Evolutionary conservation across 345 rosid species (phyloP).

Genomic region (Salix brachista): DNA sequence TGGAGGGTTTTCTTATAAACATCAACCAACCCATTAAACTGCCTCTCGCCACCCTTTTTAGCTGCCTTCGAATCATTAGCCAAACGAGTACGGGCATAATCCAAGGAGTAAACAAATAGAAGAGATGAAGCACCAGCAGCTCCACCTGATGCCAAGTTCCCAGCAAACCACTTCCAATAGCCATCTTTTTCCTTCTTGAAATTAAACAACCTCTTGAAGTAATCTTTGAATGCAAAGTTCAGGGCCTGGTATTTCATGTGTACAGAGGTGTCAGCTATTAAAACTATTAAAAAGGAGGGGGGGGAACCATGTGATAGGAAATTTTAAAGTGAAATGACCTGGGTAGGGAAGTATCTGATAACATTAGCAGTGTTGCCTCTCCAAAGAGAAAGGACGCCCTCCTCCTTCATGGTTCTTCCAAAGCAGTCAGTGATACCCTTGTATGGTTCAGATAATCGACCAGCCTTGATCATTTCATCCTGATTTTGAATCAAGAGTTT

Average conservation of each 20-base stretch:
- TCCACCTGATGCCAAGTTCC: constrained; percentile 33
- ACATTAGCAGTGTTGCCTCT: constrained; percentile 33
- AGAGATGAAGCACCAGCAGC: constrained; percentile 34
- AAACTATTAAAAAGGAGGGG: not conserved
- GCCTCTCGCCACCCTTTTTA: constrained; percentile 27
- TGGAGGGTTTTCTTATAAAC: constrained; percentile 25
- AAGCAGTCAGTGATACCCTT: constrained; percentile 31
- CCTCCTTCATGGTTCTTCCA: constrained; percentile 27
- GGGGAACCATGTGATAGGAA: not conserved
- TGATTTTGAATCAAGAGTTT: constrained; percentile 33
- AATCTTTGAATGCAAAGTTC: constrained; percentile 35
- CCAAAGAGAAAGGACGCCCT: constrained; percentile 26
- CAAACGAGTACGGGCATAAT: constrained; percentile 31
- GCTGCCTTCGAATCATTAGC: constrained; percentile 34
- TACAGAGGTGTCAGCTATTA: not conserved
- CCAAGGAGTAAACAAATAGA: constrained; percentile 29
- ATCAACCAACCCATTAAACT: constrained; percentile 30
- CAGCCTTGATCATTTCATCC: constrained; percentile 32
- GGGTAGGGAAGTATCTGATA: constrained; percentile 35
- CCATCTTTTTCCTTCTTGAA: constrained; percentile 31
- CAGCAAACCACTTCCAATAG: constrained; percentile 33
- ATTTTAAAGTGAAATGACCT: constrained; percentile 7
- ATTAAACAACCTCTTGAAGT: constrained; percentile 33
- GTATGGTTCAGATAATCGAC: constrained; percentile 26
- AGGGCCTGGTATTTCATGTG: constrained; percentile 10